Base-by-base conservation (phyloP, 257 asterid genomes). In the Agastache rugosa region DNA sequence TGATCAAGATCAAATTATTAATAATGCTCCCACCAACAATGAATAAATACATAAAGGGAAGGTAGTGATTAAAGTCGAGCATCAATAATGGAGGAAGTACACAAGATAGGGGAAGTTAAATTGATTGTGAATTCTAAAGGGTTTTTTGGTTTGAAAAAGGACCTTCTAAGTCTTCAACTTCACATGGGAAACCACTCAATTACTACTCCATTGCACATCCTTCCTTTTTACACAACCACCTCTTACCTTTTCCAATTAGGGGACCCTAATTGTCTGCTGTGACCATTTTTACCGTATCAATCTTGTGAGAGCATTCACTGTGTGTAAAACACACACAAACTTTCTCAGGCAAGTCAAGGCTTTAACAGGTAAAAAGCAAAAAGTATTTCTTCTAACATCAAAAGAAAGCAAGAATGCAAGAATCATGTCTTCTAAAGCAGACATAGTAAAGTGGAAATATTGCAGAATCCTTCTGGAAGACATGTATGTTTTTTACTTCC, bases 111-210 rank as follows among this genome's bases (percentile, higher is more conserved):
- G 34, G 60, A 74, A 75, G 71, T 34, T 82, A 78, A 39, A 83
- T 67, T 74, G 80, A 53, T 72, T 66, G 79, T 65, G 67, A 78
- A 66, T 78, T 75, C 77, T 31, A 74, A 75, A 74, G 69, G 55
- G 60, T 19, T 64, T 69, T 68, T 15, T 15, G 74, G 78, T 62
- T 39, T n/a, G 31, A 61, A 73, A 79, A 73, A 70, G 42, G 68
- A 67, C 47, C 9, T 29, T 62, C 76, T 20, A 45, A 45, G 59
- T 45, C 58, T 45, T 66, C 42, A 45, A 73, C 66, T 60, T 85
- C 89, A 87, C 92, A 88, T 88, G 92, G 91, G 86, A 83, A 83
- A 78, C 87, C 81, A 88, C 83, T 86, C 86, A 74, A 88, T 79
- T 70, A 70, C 86, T 63, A 84, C 86, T 88, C 89, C 73, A 85